These are phyloP conservation scores for Mycena maculata DNA, from an alignment of 768 basidiomycete genomes.

Conservation along the genomic window DNA sequence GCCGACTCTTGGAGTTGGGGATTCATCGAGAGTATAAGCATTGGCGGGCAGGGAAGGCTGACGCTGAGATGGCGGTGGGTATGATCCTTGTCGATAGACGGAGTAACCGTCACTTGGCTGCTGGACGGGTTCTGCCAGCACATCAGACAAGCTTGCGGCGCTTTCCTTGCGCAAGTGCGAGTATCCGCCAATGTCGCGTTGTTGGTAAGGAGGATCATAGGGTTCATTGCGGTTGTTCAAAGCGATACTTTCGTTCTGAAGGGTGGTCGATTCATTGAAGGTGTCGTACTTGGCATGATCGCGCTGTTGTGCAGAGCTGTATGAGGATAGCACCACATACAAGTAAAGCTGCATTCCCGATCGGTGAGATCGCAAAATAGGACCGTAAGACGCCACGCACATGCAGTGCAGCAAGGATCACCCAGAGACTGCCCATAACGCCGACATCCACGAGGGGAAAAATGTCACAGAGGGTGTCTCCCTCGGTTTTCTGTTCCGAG, in stretches of 20 bases:
- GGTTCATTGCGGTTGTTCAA: conserved; percentile 73
- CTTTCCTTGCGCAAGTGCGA: conserved; percentile 68
- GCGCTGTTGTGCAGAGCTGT: conserved; percentile 76
- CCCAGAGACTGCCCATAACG: conserved; percentile 90
- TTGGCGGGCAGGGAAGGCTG: conserved; percentile 38
- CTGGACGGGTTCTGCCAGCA: conserved; percentile 62
- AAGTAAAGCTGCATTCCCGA: conserved; percentile 57
- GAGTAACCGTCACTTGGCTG: conserved; percentile 57
- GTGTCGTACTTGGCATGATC: conserved; percentile 87
- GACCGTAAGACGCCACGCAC: conserved; percentile 51
- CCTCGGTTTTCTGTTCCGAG: conserved; percentile 57
- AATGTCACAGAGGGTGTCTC: conserved; percentile 83
- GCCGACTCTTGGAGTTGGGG: conserved; percentile 33
- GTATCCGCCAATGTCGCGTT: conserved; percentile 41
- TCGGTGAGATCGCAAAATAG: conserved; percentile 19
- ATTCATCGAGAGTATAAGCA: conserved; percentile 46
- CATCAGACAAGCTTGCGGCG: conserved; percentile 64
- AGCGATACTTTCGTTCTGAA: conserved; percentile 68
- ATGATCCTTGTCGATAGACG: conserved; percentile 41
- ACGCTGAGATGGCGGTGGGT: conserved; percentile 44
- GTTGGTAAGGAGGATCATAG: conserved; percentile 63
- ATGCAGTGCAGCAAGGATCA: conserved; percentile 81
- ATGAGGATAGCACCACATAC: conserved; percentile 62
- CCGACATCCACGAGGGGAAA: conserved; percentile 95
- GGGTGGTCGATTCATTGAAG: conserved; percentile 69